phyloP scores from a whole-genome alignment of 345 rosid genomes.

The Crucihimalaya himalaica region DNA sequence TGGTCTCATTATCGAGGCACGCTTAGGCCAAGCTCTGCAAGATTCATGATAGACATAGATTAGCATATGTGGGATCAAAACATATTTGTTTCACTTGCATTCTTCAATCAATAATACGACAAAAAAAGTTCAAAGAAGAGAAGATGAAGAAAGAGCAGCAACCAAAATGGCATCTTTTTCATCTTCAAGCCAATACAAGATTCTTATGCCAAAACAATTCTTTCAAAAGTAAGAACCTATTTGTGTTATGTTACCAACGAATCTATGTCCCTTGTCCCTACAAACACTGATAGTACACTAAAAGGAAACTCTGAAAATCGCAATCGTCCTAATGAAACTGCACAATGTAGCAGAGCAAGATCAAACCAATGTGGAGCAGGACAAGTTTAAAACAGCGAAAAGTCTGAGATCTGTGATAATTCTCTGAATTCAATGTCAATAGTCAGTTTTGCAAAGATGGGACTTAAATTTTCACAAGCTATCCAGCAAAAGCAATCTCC shows the following conservation, averaged over 20 bases:
- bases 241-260: neutral
- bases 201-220: neutral
- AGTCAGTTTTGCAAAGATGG: neutral
- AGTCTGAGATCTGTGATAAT: neutral
- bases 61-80: slow-evolving; percentile 16
- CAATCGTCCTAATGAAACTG: neutral
- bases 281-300: neutral
- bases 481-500: neutral
- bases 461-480: neutral
- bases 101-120: slow-evolving; percentile 6
- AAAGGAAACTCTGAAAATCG: neutral
- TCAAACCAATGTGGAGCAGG: slow-evolving; percentile 6
- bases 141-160: neutral
- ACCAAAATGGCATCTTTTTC: neutral
- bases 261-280: neutral
- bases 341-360: neutral
- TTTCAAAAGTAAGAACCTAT: neutral
- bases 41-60: slow-evolving; percentile 20
- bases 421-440: neutral
- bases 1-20: slow-evolving; percentile 65
- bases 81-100: neutral
- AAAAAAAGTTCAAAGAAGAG: neutral
- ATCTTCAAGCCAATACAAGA: slow-evolving; percentile 1
- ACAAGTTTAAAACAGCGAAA: neutral
- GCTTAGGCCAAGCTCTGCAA: slow-evolving; percentile 76